These are phyloP conservation scores for Leccinum variabile DNA, from an alignment of 1,284 basidiomycete genomes.

Conservation along the genomic window DNA sequence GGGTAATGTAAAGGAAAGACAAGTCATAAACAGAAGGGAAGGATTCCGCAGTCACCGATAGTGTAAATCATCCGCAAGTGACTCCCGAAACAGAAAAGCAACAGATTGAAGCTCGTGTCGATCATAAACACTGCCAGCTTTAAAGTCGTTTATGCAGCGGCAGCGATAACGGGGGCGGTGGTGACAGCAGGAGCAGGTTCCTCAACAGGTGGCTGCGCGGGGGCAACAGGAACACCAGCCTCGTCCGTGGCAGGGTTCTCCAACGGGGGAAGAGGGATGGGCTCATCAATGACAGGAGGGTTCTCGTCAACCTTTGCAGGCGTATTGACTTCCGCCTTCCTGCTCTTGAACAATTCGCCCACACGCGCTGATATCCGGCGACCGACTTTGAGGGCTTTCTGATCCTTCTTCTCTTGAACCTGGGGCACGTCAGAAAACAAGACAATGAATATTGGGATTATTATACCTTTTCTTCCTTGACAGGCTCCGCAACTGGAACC, in stretches of 20 bases:
- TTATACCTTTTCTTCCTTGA: slow-evolving; percentile 64
- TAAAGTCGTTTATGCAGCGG: slow-evolving; percentile 54
- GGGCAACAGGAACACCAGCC: slow-evolving; percentile 31
- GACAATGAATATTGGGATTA: background rate
- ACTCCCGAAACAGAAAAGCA: slow-evolving; percentile 40
- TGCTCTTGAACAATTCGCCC: slow-evolving; percentile 76
- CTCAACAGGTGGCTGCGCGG: slow-evolving; percentile 41
- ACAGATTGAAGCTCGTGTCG: slow-evolving; percentile 53
- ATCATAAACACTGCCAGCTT: slow-evolving; percentile 39
- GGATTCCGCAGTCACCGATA: slow-evolving; percentile 37
- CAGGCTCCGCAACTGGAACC: slow-evolving; percentile 40
- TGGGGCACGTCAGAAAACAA: slow-evolving; percentile 18
- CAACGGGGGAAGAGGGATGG: slow-evolving; percentile 68
- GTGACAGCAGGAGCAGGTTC: slow-evolving; percentile 40
- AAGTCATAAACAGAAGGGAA: slow-evolving; percentile 35
- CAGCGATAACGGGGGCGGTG: slow-evolving; percentile 52
- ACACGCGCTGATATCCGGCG: slow-evolving; percentile 79
- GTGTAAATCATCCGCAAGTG: slow-evolving; percentile 34
- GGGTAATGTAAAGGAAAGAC: slow-evolving; percentile 44
- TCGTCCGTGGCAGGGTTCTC: slow-evolving; percentile 61
- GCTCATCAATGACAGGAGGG: slow-evolving; percentile 77
- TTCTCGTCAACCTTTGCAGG: slow-evolving; percentile 85
- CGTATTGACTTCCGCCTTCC: slow-evolving; percentile 63
- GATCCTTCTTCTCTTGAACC: slow-evolving; percentile 50
- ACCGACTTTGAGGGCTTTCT: slow-evolving; percentile 56